Conservation (phyloP, 441 rosid genomes). For the Melastoma candidum region DNA sequence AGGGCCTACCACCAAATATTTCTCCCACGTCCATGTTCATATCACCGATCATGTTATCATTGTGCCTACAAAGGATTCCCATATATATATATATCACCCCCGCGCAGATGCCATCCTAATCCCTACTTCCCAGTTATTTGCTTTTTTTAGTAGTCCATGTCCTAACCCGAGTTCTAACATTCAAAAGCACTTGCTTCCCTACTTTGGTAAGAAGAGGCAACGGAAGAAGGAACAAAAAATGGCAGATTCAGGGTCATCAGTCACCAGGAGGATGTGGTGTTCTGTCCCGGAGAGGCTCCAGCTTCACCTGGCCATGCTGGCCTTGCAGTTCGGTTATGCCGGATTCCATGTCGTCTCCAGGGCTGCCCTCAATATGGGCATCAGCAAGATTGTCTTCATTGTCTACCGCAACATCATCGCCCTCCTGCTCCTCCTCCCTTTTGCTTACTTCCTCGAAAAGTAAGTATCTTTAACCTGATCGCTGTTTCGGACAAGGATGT, state of each 20-base stretch:
- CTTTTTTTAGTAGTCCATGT: too few relatives aligned
- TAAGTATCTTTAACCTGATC: constrained; percentile 18
- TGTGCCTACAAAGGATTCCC: too few relatives aligned
- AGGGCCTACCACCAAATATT: too few relatives aligned
- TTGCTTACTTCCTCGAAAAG: constrained; percentile 77
- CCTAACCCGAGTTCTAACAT: too few relatives aligned
- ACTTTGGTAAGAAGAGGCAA: too few relatives aligned
- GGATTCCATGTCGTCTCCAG: constrained; percentile 83
- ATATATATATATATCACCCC: too few relatives aligned
- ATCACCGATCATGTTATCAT: too few relatives aligned
- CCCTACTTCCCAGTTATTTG: too few relatives aligned
- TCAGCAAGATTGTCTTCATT: constrained; percentile 74
- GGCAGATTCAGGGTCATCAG: constrained; percentile 53
- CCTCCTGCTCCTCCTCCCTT: constrained; percentile 44
- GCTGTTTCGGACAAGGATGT: background rate
- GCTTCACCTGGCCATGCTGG: constrained; percentile 54
- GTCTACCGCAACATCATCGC: constrained; percentile 81
- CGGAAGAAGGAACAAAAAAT: constrained; percentile 19
- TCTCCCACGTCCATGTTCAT: too few relatives aligned
- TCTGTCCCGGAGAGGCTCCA: constrained; percentile 53
- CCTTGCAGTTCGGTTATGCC: constrained; percentile 61
- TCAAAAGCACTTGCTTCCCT: too few relatives aligned
- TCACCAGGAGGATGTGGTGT: constrained; percentile 49
- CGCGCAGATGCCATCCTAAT: too few relatives aligned
- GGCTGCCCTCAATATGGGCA: constrained; percentile 72